Conservation (phyloP, 2,329 filamentous ascomycete genomes). For the Colletotrichum falcatum region DNA sequence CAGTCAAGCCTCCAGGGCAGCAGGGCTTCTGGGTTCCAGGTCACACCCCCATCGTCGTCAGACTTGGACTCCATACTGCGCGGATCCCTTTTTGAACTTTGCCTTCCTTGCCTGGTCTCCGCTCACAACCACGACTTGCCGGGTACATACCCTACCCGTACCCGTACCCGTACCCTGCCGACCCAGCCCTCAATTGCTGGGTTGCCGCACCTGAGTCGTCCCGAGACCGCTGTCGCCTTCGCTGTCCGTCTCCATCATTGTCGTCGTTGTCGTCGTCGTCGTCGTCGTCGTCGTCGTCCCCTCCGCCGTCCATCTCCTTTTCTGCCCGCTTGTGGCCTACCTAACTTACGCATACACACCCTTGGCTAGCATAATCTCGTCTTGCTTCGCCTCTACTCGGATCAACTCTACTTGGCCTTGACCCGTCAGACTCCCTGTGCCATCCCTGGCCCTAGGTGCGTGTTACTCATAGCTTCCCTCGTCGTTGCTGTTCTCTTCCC, state of each 20-base stretch:
- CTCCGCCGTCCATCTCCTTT: slow-evolving; percentile 10
- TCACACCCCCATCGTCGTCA: slow-evolving; percentile 3
- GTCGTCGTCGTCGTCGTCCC: slow-evolving; percentile 1
- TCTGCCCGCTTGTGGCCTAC: slow-evolving; percentile 1
- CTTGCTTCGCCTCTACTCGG: slow-evolving; percentile 8
- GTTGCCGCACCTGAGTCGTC: slow-evolving; percentile 24
- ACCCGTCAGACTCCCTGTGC: slow-evolving; percentile 26
- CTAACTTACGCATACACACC: no score
- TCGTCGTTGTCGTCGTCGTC: background rate
- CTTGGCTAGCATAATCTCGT: slow-evolving; percentile 9
- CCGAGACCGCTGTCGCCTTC: slow-evolving; percentile 12
- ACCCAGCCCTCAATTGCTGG: slow-evolving; percentile 3
- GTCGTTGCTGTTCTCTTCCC: slow-evolving; percentile 27
- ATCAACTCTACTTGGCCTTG: slow-evolving; percentile 21
- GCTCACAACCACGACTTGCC: slow-evolving; percentile 3
- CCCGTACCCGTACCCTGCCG: slow-evolving; percentile 7
- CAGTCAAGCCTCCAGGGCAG: slow-evolving; percentile 2
- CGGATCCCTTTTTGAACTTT: slow-evolving; percentile 14
- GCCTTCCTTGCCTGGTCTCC: slow-evolving; percentile 4
- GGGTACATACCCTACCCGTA: slow-evolving; percentile 8
- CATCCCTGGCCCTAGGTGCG: slow-evolving; percentile 29
- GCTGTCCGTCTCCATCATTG: slow-evolving; percentile 7
- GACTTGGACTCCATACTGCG: slow-evolving; percentile 22
- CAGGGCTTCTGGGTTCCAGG: slow-evolving; percentile 2
- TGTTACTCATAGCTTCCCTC: slow-evolving; percentile 3